Conservation (phyloP, 208 protist genomes). For the Spongospora subterranea region DNA sequence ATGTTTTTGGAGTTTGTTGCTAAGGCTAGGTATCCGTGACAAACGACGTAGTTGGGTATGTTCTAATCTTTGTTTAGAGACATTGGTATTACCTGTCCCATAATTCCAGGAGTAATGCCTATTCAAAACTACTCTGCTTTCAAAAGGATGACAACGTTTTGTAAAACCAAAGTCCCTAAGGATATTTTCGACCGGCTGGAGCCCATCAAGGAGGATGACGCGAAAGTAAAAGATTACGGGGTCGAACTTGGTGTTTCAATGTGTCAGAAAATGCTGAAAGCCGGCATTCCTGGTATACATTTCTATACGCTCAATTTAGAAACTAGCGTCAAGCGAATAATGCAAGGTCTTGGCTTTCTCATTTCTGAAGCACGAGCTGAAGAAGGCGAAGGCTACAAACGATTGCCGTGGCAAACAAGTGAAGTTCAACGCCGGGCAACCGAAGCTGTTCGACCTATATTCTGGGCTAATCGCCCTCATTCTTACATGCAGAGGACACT, state of each 20-base stretch:
- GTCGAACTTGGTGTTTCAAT: slow-evolving; percentile 77
- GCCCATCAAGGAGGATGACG: slow-evolving; percentile 78
- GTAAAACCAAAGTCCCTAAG: slow-evolving; percentile 73
- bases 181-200: slow-evolving; percentile 61
- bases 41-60: background rate
- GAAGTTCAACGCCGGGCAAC: background rate
- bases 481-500: slow-evolving; percentile 79
- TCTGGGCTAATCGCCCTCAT: slow-evolving; percentile 85
- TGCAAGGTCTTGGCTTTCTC: slow-evolving; percentile 39
- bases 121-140: slow-evolving; percentile 80
- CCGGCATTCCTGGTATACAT: slow-evolving; percentile 83
- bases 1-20: slow-evolving; percentile 86
- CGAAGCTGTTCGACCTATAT: slow-evolving; percentile 84
- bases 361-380: too few species aligned
- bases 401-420: background rate
- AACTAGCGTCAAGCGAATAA: slow-evolving; percentile 69
- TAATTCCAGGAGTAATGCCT: slow-evolving; percentile 90
- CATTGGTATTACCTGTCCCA: slow-evolving; percentile 85
- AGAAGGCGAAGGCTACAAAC: too few species aligned
- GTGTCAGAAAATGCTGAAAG: slow-evolving; percentile 77
- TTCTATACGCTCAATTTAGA: slow-evolving; percentile 94
- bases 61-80: background rate
- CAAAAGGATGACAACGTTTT: slow-evolving; percentile 78
- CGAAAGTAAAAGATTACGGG: slow-evolving; percentile 80
- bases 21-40: background rate